Evolutionary conservation across 23 red algal species (phyloP), one percentile per base, ranked within the genome.

Genomic region (Cyanidium caldarium): DNA sequence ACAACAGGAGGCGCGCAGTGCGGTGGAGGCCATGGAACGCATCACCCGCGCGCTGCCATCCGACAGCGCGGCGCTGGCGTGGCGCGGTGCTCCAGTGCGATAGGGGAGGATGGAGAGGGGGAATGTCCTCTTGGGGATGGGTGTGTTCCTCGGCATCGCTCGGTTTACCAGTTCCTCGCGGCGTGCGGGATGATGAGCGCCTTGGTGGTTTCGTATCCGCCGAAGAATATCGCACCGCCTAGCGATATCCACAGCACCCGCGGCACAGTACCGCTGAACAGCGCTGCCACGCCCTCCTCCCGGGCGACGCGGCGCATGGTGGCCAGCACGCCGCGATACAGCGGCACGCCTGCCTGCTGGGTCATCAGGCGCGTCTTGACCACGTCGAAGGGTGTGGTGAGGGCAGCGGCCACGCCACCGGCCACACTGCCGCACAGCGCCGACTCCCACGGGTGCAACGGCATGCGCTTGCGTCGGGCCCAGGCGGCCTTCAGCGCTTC

Each of bases 141-240:
- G n/a, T n/a, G 17, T 44, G 40, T 44, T 44, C 12, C 40, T 44
- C 40, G 12, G 7, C 31, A 16, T 61, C 19, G 51, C n/a, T 7
- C 3, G 7, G n/a, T 25, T 61, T 61, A 5, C n/a, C 3, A 21
- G 51, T 21, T 61, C 13, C 51, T 5, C n/a, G 7, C 51, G 31
- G 5, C 23, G 51, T 12, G 51, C 19, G 19, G n/a, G 3, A 28
- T 61, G 19, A 61, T 10, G 31, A 61, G 57, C 33, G 12, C 23
- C 73, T 77, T 77, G 39, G 73, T 68, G 26, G 44, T 69, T 36
- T 96, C 91, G 73, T 75, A 96, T 26, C 78, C 80, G 31, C 83
- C 91, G 57, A 96, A 96, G 80, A 96, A 96, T 19, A 96, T 78
- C 7, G 85, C 83, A n/a, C 91, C 91, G 51, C 91, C 91, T 35